A percentile compares a stretch with the other conserved stretches of the same genome.
phyloP scores from a whole-genome alignment of 2,329 filamentous ascomycete species.

The Talaromyces sp. region DNA sequence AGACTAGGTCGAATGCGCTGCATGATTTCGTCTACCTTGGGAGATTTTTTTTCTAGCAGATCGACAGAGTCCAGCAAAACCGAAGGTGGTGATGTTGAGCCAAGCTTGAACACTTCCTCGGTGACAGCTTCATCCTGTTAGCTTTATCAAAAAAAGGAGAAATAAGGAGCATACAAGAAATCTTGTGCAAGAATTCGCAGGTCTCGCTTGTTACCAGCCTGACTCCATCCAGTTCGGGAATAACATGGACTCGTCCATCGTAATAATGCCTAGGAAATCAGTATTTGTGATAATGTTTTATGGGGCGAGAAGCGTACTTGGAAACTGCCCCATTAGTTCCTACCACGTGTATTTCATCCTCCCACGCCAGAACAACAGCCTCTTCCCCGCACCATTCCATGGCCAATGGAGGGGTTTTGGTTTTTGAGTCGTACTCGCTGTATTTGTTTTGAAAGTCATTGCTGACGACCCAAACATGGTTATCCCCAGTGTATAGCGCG shows the following conservation, averaged over 20 bases:
- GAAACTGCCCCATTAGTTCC: slow-evolving; percentile 73
- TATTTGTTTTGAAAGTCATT: slow-evolving; percentile 91
- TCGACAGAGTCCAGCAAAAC: slow-evolving; percentile 91
- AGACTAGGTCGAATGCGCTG: slow-evolving; percentile 84
- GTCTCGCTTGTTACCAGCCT: slow-evolving; percentile 84
- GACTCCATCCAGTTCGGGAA: slow-evolving; percentile 86
- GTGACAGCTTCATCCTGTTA: slow-evolving; percentile 54
- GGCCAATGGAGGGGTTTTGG: slow-evolving; percentile 77
- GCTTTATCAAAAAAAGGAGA: neutral
- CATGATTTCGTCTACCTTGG: slow-evolving; percentile 96
- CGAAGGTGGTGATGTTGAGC: slow-evolving; percentile 81
- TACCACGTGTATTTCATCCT: slow-evolving; percentile 92
- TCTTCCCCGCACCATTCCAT: slow-evolving; percentile 97
- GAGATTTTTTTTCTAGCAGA: slow-evolving; percentile 86
- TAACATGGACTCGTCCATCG: slow-evolving; percentile 81
- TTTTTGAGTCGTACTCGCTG: slow-evolving; percentile 85
- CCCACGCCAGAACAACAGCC: slow-evolving; percentile 89
- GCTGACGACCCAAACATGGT: slow-evolving; percentile 86
- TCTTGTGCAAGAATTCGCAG: slow-evolving; percentile 96
- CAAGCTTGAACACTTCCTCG: slow-evolving; percentile 82
- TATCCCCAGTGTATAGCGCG: slow-evolving; percentile 78
- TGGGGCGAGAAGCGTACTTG: slow-evolving; percentile 37
- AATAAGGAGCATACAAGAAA: slow-evolving; percentile 52
- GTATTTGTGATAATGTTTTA: neutral
- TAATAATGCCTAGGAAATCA: slow-evolving; percentile 66